Evolutionary conservation across 768 basidiomycete genomes (phyloP), one percentile per base, ranked within the genome.

Genomic region (Leccinum sublutescens): DNA sequence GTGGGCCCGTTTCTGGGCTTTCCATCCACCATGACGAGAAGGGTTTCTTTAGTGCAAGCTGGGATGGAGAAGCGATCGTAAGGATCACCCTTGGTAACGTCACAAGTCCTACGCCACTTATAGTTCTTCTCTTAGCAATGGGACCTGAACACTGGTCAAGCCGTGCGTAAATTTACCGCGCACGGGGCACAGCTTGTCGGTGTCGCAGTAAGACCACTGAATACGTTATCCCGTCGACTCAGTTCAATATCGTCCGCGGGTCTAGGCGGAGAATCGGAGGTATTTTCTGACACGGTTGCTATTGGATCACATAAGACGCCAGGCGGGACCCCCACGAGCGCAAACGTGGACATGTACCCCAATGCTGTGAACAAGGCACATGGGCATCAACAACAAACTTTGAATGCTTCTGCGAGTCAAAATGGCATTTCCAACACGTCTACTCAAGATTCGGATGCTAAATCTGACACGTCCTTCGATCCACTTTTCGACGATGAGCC

Each of bases 101-200:
- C 50, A 4, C 21, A 9, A 33, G 25, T 58, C 33, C 5, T 3
- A 50, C 58, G 48, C 54, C 60, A 55, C 64, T 59, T 38, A 57
- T 43, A 33, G 58, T 33, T 11, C 49, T 55, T 31, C 6, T 57
- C 5, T 52, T 66, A 98, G 96, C 92, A 98, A 85, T 98, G 97
- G 96, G 96, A 98, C 75, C 82, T 99, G 38, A 92, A 99, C 69
- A 95, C 89, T 0, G 96, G 97, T 7, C 82, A 91, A 61, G 78
- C 77, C 43, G 82, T 87, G 12, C 85, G 94, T 52, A 85, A 80
- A 50, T 98, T 91, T 71, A 85, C 82, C 1, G 82, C 88, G 1
- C 93, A 97, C 66, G 85, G 88, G 25, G 85, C 93, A 3, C 95
- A 97, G 70, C 82, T 98, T 14, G 85, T 93, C 3, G 84, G 86